These are phyloP conservation scores for Erysimum pusillum DNA, from an alignment of 441 rosid genomes.

Conservation along the genomic window DNA sequence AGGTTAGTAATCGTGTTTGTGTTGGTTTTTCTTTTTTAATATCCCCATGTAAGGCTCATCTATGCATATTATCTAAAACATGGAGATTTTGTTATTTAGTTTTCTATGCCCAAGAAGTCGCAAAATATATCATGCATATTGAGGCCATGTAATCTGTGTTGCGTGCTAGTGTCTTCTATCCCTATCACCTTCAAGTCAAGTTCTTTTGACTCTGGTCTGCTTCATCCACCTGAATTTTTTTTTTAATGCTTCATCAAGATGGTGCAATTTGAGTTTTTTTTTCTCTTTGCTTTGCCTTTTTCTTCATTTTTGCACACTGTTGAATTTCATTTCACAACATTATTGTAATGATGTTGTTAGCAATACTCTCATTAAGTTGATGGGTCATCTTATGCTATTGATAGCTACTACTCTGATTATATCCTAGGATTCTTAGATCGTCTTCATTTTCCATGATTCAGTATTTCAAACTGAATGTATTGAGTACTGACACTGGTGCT, in stretches of 20 bases:
- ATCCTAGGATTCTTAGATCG: conserved; percentile 25
- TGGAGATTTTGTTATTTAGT: conserved; percentile 6
- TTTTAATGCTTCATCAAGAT: conserved; percentile 6
- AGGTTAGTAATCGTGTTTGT: conserved; percentile 53
- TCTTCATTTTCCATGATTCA: background rate
- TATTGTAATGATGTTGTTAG: conserved; percentile 16
- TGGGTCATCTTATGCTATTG: conserved; percentile 1
- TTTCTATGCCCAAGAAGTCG: background rate
- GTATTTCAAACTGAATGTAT: background rate
- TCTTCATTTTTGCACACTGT: conserved; percentile 6
- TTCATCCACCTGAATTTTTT: conserved; percentile 9
- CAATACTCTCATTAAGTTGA: conserved; percentile 18
- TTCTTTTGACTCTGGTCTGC: conserved; percentile 14
- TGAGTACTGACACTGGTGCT: conserved; percentile 3
- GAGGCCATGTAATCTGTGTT: background rate
- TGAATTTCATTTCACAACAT: conserved; percentile 18
- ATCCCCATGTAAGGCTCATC: background rate
- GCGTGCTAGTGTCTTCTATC: conserved; percentile 18
- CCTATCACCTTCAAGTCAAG: conserved; percentile 28
- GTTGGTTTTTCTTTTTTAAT: background rate
- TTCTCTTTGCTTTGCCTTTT: conserved; percentile 19
- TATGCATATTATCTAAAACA: background rate
- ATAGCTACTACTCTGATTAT: conserved; percentile 1
- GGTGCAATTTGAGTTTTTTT: background rate
- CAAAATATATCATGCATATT: background rate